Conservation (phyloP, 2,329 filamentous ascomycete genomes). For the Talaromyces sp. region DNA sequence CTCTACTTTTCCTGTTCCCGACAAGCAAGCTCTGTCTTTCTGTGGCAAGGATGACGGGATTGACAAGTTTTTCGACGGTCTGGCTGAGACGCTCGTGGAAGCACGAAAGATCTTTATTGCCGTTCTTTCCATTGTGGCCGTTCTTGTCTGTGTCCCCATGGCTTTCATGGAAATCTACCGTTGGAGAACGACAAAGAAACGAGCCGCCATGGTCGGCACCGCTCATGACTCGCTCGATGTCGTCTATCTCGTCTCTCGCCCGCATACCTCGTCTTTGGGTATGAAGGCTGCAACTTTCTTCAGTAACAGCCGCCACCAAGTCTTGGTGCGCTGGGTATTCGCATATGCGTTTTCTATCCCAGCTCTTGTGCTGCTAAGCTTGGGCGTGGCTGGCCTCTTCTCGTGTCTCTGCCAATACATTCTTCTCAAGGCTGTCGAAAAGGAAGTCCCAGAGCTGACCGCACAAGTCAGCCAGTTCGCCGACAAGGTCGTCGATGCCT, state of each 20-base stretch:
- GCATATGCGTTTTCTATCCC: conserved; percentile 82
- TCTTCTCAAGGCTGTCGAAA: conserved; percentile 66
- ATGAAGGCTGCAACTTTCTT: conserved; percentile 64
- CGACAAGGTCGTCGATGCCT: conserved; percentile 64
- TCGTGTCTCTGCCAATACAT: conserved; percentile 77
- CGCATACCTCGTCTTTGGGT: conserved; percentile 66
- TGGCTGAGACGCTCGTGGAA: conserved; percentile 60
- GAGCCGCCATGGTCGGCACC: conserved; percentile 60
- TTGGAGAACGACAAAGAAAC: conserved; percentile 67
- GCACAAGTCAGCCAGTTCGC: conserved; percentile 73
- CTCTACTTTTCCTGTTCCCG: conserved; percentile 71
- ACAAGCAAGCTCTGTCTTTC: conserved; percentile 77
- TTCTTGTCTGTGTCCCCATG: conserved; percentile 71
- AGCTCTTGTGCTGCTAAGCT: conserved; percentile 77
- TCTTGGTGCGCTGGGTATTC: conserved; percentile 73
- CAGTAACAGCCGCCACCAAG: conserved; percentile 56
- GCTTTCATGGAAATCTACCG: conserved; percentile 72
- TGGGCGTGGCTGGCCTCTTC: conserved; percentile 75
- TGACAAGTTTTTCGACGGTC: conserved; percentile 71
- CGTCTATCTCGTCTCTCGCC: conserved; percentile 79
- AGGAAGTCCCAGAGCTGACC: conserved; percentile 69
- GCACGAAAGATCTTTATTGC: conserved; percentile 71
- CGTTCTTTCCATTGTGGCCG: conserved; percentile 64
- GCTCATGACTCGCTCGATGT: conserved; percentile 78
- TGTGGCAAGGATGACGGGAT: conserved; percentile 82